Conservation (phyloP, 352 stramenopile genomes). For the Globisporangium parvum region DNA sequence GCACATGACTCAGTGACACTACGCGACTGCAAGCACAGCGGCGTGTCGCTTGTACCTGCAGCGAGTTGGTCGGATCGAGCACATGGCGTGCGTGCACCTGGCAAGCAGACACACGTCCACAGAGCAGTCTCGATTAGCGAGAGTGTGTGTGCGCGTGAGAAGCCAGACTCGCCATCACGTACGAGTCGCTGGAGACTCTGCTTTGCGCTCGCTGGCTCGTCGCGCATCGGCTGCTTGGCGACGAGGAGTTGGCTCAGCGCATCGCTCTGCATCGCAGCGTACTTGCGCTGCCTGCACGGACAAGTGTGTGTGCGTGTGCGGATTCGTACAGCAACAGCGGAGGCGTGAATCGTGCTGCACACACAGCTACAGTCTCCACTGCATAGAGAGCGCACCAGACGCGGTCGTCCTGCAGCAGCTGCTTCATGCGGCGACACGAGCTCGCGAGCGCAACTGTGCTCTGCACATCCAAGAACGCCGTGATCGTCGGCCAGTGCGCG, state of each 20-base stretch:
- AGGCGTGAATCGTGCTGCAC: not conserved
- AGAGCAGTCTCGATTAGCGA: not conserved
- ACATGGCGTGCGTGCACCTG: constrained; percentile 38
- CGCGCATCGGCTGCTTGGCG: not conserved
- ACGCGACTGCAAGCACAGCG: not conserved
- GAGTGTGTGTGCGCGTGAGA: not conserved
- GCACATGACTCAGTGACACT: not conserved
- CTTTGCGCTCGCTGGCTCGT: constrained; percentile 8
- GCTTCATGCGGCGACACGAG: constrained; percentile 32
- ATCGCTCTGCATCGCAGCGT: constrained; percentile 21
- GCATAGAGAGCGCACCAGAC: constrained; percentile 24
- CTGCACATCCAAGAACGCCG: constrained; percentile 25
- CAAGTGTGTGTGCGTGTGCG: no score
- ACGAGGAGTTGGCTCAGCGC: constrained; percentile 29
- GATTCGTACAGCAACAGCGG: not conserved
- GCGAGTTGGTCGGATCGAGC: constrained; percentile 40
- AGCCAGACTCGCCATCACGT: not conserved
- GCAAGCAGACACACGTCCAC: not conserved
- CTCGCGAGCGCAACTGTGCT: constrained; percentile 31
- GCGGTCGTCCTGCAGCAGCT: constrained; percentile 29
- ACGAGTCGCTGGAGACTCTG: constrained; percentile 42
- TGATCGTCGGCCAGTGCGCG: constrained; percentile 33
- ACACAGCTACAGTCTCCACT: not conserved
- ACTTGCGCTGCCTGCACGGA: constrained; percentile 5
- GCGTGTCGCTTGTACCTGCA: constrained; percentile 11